Evolutionary conservation across 768 basidiomycete genomes (phyloP).

Genomic region (Kwoniella dejecticola): DNA sequence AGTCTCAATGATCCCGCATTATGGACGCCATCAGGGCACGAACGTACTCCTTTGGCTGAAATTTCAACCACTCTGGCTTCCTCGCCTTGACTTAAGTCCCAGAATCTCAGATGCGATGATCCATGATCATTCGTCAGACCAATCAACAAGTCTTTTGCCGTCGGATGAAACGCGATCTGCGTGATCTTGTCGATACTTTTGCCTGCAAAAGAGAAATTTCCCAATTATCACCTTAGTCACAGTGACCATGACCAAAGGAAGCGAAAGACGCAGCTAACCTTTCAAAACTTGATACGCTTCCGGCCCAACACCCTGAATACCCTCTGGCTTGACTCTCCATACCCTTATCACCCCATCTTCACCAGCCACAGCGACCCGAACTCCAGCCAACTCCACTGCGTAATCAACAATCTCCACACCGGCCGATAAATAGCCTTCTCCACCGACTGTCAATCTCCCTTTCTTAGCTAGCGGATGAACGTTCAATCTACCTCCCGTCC

Average conservation of each 20-base stretch:
- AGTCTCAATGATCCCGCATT: background rate
- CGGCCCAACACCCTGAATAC: constrained; percentile 35
- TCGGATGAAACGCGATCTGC: constrained; percentile 53
- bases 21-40: background rate
- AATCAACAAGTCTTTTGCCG: constrained; percentile 49
- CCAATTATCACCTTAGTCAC: too few species aligned
- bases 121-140: constrained; percentile 54
- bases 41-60: constrained; percentile 41
- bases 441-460: constrained; percentile 50
- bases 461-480: constrained; percentile 51
- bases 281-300: constrained; percentile 39
- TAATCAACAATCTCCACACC: constrained; percentile 55
- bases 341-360: constrained; percentile 54
- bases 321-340: constrained; percentile 42
- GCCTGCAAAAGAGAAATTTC: constrained; percentile 23
- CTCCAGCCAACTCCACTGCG: constrained; percentile 48
- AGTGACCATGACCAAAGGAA: too few species aligned
- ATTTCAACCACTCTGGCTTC: constrained; percentile 27
- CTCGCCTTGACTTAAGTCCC: constrained; percentile 38
- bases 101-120: constrained; percentile 42
- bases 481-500: constrained; percentile 55
- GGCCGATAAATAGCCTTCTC: constrained; percentile 40
- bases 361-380: constrained; percentile 48
- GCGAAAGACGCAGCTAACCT: too few species aligned
- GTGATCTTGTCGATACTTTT: constrained; percentile 50